A percentile compares a stretch with the other conserved stretches of the same genome.
Evolutionary conservation across 1,284 basidiomycete genomes (phyloP).

Genomic region (Rhodotorula sp.): DNA sequence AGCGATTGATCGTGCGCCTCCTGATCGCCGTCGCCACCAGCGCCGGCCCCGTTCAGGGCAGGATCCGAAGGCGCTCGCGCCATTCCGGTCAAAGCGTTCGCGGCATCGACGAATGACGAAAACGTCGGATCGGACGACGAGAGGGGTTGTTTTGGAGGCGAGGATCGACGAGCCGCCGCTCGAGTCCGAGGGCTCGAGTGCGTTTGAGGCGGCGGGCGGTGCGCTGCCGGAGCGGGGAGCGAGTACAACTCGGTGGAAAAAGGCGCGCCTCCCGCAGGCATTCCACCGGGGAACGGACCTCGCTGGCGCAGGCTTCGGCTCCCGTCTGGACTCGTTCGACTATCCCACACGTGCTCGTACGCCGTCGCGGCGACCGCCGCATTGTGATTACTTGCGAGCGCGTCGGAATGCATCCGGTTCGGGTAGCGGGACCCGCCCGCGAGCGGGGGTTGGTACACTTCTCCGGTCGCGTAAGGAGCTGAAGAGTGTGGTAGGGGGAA

Average conservation of each 20-base stretch:
- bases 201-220: not conserved
- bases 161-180: not conserved
- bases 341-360: conserved; percentile 1
- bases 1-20: conserved; percentile 26
- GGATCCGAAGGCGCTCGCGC: conserved; percentile 31
- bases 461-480: conserved; percentile 26
- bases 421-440: not conserved
- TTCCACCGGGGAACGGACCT: not conserved
- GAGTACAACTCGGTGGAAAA: not conserved
- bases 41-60: conserved; percentile 11
- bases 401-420: not conserved
- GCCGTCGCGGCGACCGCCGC: too few relatives aligned
- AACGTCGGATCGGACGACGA: conserved; percentile 36
- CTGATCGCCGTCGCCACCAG: conserved; percentile 5
- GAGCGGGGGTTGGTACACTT: conserved; percentile 14
- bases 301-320: not conserved
- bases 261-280: not conserved
- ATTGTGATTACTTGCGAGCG: not conserved
- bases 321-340: not conserved
- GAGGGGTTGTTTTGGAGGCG: conserved; percentile 13
- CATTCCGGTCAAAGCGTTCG: conserved; percentile 35
- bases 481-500: not conserved
- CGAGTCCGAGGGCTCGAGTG: not conserved
- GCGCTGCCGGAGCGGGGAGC: not conserved
- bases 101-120: conserved; percentile 40